These are phyloP conservation scores for Claviceps fusiformis DNA, from an alignment of 2,329 filamentous ascomycete species.

Conservation along the genomic window DNA sequence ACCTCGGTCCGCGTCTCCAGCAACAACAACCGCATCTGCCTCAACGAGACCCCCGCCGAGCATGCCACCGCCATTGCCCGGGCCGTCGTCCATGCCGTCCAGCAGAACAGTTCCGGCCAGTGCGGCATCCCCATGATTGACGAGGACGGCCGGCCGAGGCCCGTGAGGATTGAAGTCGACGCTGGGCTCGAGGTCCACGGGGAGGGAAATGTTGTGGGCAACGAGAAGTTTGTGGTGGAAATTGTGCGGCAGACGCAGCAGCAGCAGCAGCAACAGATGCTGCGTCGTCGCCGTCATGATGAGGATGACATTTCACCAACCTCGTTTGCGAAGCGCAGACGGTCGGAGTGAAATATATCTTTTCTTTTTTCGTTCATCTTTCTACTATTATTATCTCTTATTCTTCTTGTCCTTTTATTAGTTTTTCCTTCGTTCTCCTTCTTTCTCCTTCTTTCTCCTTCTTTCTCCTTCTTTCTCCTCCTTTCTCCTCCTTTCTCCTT, in stretches of 20 bases:
- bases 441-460: not conserved
- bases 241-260: slow-evolving; percentile 9
- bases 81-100: slow-evolving; percentile 30
- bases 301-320: not conserved
- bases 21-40: slow-evolving; percentile 34
- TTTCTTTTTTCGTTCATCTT: not conserved
- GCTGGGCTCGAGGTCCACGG: slow-evolving; percentile 33
- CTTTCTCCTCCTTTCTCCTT: no score
- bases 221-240: slow-evolving; percentile 15
- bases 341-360: not conserved
- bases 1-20: slow-evolving; percentile 31
- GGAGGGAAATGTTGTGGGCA: slow-evolving; percentile 29
- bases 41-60: slow-evolving; percentile 24
- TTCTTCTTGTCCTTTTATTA: not conserved
- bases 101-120: slow-evolving; percentile 24
- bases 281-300: slow-evolving; percentile 7
- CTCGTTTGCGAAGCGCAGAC: not conserved
- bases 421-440: not conserved
- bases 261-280: not conserved
- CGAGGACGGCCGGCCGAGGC: slow-evolving; percentile 27
- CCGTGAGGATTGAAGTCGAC: slow-evolving; percentile 28
- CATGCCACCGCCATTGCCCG: slow-evolving; percentile 29
- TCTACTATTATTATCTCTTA: not conserved
- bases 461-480: not conserved
- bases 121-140: slow-evolving; percentile 33